Conservation (phyloP, 164 flowering plant species). For the Taxillus chinensis region DNA sequence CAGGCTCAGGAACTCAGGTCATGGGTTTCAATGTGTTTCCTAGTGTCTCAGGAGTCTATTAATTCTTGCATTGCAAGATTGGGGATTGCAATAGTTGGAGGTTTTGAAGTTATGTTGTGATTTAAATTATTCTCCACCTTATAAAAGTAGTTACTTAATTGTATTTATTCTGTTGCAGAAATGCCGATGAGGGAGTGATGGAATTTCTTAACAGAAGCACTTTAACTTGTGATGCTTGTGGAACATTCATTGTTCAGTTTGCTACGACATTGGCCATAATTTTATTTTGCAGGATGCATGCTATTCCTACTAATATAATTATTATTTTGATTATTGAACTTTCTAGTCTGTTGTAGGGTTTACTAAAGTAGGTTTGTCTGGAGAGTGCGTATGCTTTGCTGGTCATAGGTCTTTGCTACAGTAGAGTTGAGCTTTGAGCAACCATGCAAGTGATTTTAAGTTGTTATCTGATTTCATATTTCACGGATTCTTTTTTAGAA, state of each 20-base stretch:
- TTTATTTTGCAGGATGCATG: slow-evolving; percentile 19
- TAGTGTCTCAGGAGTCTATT: slow-evolving; percentile 23
- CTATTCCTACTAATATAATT: background rate
- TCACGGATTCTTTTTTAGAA: too few relatives aligned
- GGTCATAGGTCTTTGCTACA: too few relatives aligned
- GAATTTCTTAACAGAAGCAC: slow-evolving; percentile 56
- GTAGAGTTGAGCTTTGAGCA: too few relatives aligned
- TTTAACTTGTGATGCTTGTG: slow-evolving; percentile 50
- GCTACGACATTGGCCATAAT: slow-evolving; percentile 23
- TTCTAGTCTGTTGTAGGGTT: too few relatives aligned
- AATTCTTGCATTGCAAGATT: slow-evolving; percentile 35
- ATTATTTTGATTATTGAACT: background rate
- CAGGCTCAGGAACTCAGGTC: slow-evolving; percentile 60
- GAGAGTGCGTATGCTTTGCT: too few relatives aligned
- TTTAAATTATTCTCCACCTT: slow-evolving; percentile 32
- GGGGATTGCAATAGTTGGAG: slow-evolving; percentile 27
- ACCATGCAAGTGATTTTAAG: too few relatives aligned
- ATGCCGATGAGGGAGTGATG: slow-evolving; percentile 58
- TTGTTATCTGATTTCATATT: too few relatives aligned
- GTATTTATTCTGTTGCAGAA: slow-evolving; percentile 74
- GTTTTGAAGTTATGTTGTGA: slow-evolving; percentile 29
- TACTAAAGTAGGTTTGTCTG: too few relatives aligned
- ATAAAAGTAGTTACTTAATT: slow-evolving; percentile 34
- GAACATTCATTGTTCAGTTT: slow-evolving; percentile 32
- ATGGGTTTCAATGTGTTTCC: slow-evolving; percentile 34